phyloP scores from a whole-genome alignment of 495 filamentous ascomycete species.

The Penicillium atrosanguineum region DNA sequence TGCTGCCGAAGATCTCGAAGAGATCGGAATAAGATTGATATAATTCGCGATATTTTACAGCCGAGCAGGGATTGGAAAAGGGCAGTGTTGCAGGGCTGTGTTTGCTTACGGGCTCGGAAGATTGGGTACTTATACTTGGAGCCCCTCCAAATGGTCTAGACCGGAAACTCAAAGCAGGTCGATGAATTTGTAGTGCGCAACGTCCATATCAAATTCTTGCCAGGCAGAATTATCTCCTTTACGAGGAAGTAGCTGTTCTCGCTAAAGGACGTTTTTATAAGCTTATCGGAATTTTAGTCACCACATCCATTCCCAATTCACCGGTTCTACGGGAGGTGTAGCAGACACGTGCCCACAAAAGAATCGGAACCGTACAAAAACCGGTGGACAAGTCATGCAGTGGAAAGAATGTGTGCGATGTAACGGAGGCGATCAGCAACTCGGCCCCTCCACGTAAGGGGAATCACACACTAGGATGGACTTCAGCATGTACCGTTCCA shows the following conservation, averaged over 20 bases:
- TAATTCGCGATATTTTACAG: background rate
- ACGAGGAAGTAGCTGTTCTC: too few relatives aligned
- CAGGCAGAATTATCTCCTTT: too few relatives aligned
- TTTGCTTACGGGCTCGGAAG: background rate
- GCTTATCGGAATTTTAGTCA: too few relatives aligned
- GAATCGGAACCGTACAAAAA: background rate
- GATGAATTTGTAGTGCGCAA: too few relatives aligned
- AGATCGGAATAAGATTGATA: slow-evolving; percentile 22
- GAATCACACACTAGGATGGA: slow-evolving; percentile 13
- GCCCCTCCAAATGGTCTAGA: too few relatives aligned
- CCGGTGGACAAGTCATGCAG: slow-evolving; percentile 2
- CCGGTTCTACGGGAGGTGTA: too few relatives aligned
- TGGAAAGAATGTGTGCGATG: slow-evolving; percentile 11
- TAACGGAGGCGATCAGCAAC: slow-evolving; percentile 5
- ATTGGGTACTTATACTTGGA: background rate
- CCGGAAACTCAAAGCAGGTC: background rate
- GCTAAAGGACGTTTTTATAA: too few relatives aligned
- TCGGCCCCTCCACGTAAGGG: slow-evolving; percentile 10
- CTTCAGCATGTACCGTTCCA: slow-evolving; percentile 1
- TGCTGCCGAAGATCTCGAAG: slow-evolving; percentile 31
- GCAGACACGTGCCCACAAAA: background rate
- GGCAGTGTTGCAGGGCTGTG: background rate
- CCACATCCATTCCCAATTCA: too few relatives aligned
- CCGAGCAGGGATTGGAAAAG: slow-evolving; percentile 1
- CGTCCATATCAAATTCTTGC: too few relatives aligned